These are phyloP conservation scores for Musa schizocarpa DNA, from an alignment of 176 grass and related monocot genomes.

Conservation along the genomic window DNA sequence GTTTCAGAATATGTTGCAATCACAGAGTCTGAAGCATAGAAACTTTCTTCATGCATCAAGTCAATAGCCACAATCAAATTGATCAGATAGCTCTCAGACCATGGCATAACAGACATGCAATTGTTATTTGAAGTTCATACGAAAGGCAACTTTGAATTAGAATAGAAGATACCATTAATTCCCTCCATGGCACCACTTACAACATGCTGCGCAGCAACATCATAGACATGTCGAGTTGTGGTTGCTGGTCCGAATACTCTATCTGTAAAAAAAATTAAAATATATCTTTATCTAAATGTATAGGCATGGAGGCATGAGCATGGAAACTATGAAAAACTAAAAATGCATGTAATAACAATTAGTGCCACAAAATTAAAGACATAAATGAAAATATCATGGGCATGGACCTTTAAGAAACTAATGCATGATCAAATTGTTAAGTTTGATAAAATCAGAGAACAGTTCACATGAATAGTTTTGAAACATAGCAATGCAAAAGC, in stretches of 20 bases:
- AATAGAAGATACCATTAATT: slow-evolving; percentile 72
- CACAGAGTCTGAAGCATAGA: too few relatives aligned
- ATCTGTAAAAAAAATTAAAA: slow-evolving; percentile 40
- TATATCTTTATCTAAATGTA: neutral
- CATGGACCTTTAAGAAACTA: neutral
- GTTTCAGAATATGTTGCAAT: too few relatives aligned
- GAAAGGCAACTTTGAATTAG: slow-evolving; percentile 18
- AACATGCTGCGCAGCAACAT: slow-evolving; percentile 88
- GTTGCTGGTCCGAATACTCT: slow-evolving; percentile 98
- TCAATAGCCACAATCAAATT: too few relatives aligned
- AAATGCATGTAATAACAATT: neutral
- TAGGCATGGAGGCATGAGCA: neutral
- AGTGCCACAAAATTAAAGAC: neutral
- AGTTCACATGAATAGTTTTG: too few relatives aligned
- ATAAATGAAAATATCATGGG: neutral
- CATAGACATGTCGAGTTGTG: slow-evolving; percentile 83
- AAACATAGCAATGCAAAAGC: too few relatives aligned
- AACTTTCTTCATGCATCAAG: too few relatives aligned
- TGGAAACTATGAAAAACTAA: neutral
- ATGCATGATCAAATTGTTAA: too few relatives aligned
- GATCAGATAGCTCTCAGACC: too few relatives aligned
- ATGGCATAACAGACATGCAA: too few relatives aligned
- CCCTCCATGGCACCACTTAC: slow-evolving; percentile 96
- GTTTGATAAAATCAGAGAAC: too few relatives aligned
- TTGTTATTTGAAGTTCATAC: neutral